phyloP scores from a whole-genome alignment of 768 basidiomycete genomes.

The Scleroderma bovista region DNA sequence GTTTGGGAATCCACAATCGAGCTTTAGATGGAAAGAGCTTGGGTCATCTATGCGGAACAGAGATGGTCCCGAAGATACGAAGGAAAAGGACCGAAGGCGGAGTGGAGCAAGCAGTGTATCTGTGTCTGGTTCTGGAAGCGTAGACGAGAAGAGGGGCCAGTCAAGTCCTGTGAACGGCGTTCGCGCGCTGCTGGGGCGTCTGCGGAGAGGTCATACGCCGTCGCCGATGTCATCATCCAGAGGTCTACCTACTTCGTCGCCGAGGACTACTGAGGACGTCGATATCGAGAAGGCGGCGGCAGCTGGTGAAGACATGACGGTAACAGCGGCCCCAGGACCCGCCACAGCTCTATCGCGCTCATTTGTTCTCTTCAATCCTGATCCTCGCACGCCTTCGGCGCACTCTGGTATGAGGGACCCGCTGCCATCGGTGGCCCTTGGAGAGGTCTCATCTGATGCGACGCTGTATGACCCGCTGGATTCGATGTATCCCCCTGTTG shows the following conservation, averaged over 20 bases:
- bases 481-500: neutral
- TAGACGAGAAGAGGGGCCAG: constrained; percentile 18
- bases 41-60: constrained; percentile 16
- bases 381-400: constrained; percentile 19
- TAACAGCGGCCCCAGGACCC: constrained; percentile 10
- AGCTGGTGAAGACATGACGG: neutral
- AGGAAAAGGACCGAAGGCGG: constrained; percentile 11
- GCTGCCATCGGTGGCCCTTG: neutral
- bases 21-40: constrained; percentile 23
- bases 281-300: constrained; percentile 12
- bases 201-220: constrained; percentile 22
- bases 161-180: constrained; percentile 19
- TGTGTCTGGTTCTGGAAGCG: constrained; percentile 13
- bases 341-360: constrained; percentile 17
- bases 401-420: constrained; percentile 4
- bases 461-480: neutral
- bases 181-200: constrained; percentile 22
- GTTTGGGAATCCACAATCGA: constrained; percentile 23
- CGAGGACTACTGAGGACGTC: constrained; percentile 2
- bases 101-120: constrained; percentile 12
- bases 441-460: neutral
- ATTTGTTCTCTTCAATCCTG: constrained; percentile 29
- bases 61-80: constrained; percentile 7
- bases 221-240: constrained; percentile 23
- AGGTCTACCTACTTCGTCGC: constrained; percentile 13